phyloP scores from a whole-genome alignment of 768 basidiomycete species.

The Boletus vermiculosoides region DNA sequence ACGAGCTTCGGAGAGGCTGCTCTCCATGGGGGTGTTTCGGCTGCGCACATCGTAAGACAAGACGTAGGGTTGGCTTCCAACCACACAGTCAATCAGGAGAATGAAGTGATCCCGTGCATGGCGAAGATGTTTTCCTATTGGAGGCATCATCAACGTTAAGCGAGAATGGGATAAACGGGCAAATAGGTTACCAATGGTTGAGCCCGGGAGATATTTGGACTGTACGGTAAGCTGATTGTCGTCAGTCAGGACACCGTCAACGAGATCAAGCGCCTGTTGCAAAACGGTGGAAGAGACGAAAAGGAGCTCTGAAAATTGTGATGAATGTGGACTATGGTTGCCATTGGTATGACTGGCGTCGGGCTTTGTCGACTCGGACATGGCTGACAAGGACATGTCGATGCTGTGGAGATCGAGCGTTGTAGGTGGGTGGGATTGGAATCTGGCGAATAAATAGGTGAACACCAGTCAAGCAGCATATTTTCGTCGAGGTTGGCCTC shows the following conservation, averaged over 20 bases:
- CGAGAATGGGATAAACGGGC: neutral
- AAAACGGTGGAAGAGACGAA: conserved; percentile 67
- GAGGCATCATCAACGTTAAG: neutral
- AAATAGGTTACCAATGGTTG: conserved; percentile 67
- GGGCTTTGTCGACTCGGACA: conserved; percentile 21
- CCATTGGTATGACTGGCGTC: conserved; percentile 13
- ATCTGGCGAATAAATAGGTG: conserved; percentile 14
- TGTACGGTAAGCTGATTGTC: conserved; percentile 68
- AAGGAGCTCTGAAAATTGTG: conserved; percentile 53
- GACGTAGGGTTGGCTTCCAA: conserved; percentile 45
- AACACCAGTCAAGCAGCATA: conserved; percentile 14
- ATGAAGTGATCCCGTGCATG: conserved; percentile 84
- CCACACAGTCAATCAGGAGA: conserved; percentile 57
- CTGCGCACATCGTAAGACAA: conserved; percentile 75
- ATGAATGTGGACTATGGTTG: conserved; percentile 12
- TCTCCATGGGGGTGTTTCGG: conserved; percentile 85
- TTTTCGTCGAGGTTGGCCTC: conserved; percentile 24
- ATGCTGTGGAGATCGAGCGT: neutral
- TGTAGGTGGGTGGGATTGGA: neutral
- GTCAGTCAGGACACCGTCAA: conserved; percentile 61
- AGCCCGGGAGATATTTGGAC: conserved; percentile 81
- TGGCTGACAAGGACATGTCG: conserved; percentile 16
- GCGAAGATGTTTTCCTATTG: conserved; percentile 77
- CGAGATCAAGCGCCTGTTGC: conserved; percentile 68
- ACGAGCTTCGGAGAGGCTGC: conserved; percentile 56